These are phyloP conservation scores for Penicillium lividum DNA, from an alignment of 495 filamentous ascomycete species.

Conservation along the genomic window DNA sequence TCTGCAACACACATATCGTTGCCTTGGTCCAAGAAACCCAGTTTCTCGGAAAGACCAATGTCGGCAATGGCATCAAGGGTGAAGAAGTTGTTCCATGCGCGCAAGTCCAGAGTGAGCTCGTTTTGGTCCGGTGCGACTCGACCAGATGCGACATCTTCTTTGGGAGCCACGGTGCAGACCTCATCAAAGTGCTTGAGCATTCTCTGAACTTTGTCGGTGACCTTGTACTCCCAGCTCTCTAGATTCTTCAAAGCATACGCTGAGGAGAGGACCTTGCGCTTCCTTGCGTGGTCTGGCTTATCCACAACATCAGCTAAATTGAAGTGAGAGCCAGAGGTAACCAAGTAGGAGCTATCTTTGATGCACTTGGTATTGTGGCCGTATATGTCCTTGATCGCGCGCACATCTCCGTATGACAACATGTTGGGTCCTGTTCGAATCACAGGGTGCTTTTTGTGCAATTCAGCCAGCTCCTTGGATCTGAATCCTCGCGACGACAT, in stretches of 20 bases:
- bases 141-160: slow-evolving; percentile 23
- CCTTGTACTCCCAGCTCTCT: slow-evolving; percentile 57
- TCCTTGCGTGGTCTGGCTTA: slow-evolving; percentile 47
- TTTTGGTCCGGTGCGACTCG: slow-evolving; percentile 25
- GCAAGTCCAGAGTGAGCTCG: slow-evolving; percentile 43
- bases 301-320: slow-evolving; percentile 52
- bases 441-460: slow-evolving; percentile 48
- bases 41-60: slow-evolving; percentile 51
- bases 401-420: slow-evolving; percentile 46
- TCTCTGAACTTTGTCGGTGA: slow-evolving; percentile 51
- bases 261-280: slow-evolving; percentile 51
- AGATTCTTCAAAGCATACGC: slow-evolving; percentile 58
- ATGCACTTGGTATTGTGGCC: slow-evolving; percentile 52
- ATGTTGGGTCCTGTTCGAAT: slow-evolving; percentile 55
- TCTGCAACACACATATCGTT: slow-evolving; percentile 42
- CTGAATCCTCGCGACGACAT: slow-evolving; percentile 45
- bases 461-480: slow-evolving; percentile 39
- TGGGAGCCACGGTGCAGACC: slow-evolving; percentile 30
- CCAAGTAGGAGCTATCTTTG: slow-evolving; percentile 50
- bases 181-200: slow-evolving; percentile 44
- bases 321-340: slow-evolving; percentile 41
- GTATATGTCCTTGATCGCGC: slow-evolving; percentile 58
- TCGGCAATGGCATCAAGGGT: slow-evolving; percentile 55
- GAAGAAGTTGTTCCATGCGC: slow-evolving; percentile 46
- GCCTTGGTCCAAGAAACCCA: slow-evolving; percentile 54